Evolutionary conservation across 169 alveolate genomes (phyloP).

Genomic region (Plasmodium sp.): DNA sequence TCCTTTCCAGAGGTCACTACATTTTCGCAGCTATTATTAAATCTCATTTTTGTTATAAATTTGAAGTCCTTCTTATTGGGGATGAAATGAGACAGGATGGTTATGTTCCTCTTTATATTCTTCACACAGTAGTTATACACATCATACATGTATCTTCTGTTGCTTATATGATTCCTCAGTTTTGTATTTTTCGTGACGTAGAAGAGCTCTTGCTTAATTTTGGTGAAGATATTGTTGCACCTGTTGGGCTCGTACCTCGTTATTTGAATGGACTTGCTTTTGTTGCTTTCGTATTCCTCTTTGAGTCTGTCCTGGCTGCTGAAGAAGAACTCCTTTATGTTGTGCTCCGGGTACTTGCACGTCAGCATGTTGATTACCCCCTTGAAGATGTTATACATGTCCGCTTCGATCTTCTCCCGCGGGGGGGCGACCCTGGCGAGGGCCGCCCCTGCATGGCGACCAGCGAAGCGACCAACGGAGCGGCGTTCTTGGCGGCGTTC

Average conservation of each 20-base stretch:
- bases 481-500: no score
- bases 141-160: constrained; percentile 14
- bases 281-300: constrained; percentile 54
- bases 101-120: constrained; percentile 49
- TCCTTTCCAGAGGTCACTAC: constrained; percentile 66
- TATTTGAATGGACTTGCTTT: constrained; percentile 21
- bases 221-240: constrained; percentile 28
- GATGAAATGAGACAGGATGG: constrained; percentile 56
- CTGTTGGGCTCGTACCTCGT: constrained; percentile 38
- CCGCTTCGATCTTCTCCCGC: constrained; percentile 34
- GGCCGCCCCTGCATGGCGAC: no score
- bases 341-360: constrained; percentile 51
- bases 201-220: constrained; percentile 24
- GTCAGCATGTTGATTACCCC: constrained; percentile 46
- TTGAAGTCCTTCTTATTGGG: constrained; percentile 46
- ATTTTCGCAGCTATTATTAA: constrained; percentile 26
- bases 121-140: constrained; percentile 39
- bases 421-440: neutral
- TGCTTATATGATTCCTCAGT: constrained; percentile 7
- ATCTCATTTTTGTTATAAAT: constrained; percentile 51
- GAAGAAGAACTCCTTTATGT: constrained; percentile 58
- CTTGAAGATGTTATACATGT: constrained; percentile 67
- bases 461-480: no score
- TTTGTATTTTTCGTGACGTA: constrained; percentile 8
- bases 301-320: constrained; percentile 68